Evolutionary conservation across 345 rosid genomes (phyloP).

Genomic region (Melaleuca alternifolia): DNA sequence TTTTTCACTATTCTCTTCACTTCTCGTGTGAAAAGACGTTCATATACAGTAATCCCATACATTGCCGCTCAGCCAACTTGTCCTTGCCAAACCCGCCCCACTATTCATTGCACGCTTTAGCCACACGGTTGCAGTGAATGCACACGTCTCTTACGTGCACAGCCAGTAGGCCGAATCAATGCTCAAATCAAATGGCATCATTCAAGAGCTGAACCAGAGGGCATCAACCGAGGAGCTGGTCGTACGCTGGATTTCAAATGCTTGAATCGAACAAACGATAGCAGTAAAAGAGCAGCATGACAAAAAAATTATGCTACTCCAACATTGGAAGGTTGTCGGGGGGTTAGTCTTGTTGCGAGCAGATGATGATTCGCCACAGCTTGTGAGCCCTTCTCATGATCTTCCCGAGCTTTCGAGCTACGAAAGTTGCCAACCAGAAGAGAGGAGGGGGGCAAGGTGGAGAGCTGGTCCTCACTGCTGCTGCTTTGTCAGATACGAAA

Average conservation of each 20-base stretch:
- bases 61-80: not conserved
- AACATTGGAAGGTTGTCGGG: not conserved
- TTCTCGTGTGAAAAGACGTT: not conserved
- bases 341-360: constrained; percentile 23
- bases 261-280: not conserved
- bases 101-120: not conserved
- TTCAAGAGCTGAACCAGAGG: not conserved
- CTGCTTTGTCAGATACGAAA: constrained; percentile 3
- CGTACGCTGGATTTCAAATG: not conserved
- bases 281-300: not conserved
- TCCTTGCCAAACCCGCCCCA: not conserved
- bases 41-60: not conserved
- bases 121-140: not conserved
- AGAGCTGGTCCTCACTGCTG: not conserved
- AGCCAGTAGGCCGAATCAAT: not conserved
- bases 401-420: constrained; percentile 41
- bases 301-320: not conserved
- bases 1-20: not conserved
- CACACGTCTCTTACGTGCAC: not conserved
- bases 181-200: not conserved
- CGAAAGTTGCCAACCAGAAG: constrained; percentile 25
- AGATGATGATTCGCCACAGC: constrained; percentile 63
- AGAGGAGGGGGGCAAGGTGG: constrained; percentile 17
- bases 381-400: constrained; percentile 40
- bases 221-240: not conserved